These are phyloP conservation scores for Apocynum venetum DNA, from an alignment of 257 asterid species.

Conservation along the genomic window DNA sequence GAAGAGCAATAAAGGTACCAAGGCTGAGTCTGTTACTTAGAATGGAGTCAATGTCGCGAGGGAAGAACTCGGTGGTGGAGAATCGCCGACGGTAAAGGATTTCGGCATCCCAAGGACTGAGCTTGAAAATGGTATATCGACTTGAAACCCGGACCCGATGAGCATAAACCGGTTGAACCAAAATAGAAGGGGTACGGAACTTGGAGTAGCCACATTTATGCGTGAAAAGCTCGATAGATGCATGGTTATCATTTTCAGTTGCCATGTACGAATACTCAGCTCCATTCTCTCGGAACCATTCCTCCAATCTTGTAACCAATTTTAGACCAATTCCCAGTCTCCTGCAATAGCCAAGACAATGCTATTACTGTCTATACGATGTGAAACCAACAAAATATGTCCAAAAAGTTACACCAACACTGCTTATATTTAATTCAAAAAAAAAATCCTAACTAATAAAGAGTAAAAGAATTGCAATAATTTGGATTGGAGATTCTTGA, in stretches of 20 bases:
- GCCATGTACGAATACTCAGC: slow-evolving; percentile 88
- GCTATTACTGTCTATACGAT: not conserved
- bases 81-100: slow-evolving; percentile 55
- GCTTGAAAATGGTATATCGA: slow-evolving; percentile 42
- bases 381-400: not conserved
- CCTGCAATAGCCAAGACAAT: slow-evolving; percentile 33
- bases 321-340: slow-evolving; percentile 79
- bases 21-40: slow-evolving; percentile 47
- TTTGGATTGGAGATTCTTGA: not conserved
- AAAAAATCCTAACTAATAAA: not conserved
- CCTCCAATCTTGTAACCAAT: slow-evolving; percentile 56
- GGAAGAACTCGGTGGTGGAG: slow-evolving; percentile 79
- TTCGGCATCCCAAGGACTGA: slow-evolving; percentile 56
- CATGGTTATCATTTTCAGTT: slow-evolving; percentile 78
- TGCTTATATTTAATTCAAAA: not conserved
- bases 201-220: slow-evolving; percentile 68
- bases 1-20: slow-evolving; percentile 72
- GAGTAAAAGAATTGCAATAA: not conserved
- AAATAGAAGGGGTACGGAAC: slow-evolving; percentile 73
- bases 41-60: slow-evolving; percentile 73
- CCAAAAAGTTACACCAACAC: not conserved
- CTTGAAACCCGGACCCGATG: slow-evolving; percentile 38
- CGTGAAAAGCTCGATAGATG: slow-evolving; percentile 70
- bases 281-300: slow-evolving; percentile 70
- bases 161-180: slow-evolving; percentile 81